A percentile compares a stretch with the other conserved stretches of the same genome.
phyloP scores from a whole-genome alignment of 2,329 filamentous ascomycete species.

The Diaporthe sp. region DNA sequence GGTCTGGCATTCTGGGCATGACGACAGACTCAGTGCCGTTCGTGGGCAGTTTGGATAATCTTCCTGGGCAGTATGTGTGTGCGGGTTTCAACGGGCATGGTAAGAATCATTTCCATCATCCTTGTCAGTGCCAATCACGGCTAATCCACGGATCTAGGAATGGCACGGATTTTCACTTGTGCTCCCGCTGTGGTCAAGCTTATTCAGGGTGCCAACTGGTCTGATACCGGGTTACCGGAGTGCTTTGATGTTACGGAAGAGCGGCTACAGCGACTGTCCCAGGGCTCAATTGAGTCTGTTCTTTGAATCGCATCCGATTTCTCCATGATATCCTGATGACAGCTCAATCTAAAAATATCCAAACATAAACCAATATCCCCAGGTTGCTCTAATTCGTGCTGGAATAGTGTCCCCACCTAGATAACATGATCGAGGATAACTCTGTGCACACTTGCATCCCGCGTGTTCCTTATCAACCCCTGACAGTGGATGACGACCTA shows the following conservation, averaged over 20 bases:
- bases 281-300: slow-evolving; percentile 28
- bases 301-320: not conserved
- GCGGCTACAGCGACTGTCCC: slow-evolving; percentile 14
- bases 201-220: slow-evolving; percentile 50
- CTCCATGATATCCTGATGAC: too few relatives aligned
- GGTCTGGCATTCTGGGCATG: slow-evolving; percentile 60
- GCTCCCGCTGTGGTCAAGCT: slow-evolving; percentile 55
- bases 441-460: too few relatives aligned
- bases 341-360: not conserved
- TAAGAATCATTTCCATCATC: slow-evolving; percentile 36
- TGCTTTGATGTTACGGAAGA: slow-evolving; percentile 29
- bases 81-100: slow-evolving; percentile 62
- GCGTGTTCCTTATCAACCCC: not conserved
- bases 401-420: too few relatives aligned
- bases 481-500: not conserved
- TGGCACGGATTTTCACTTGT: slow-evolving; percentile 58
- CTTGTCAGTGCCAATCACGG: not conserved
- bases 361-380: too few relatives aligned
- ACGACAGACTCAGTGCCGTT: slow-evolving; percentile 58
- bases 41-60: slow-evolving; percentile 51
- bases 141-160: slow-evolving; percentile 36
- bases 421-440: too few relatives aligned
- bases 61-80: slow-evolving; percentile 58
- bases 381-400: too few relatives aligned
- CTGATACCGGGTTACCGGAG: slow-evolving; percentile 45